Conservation (phyloP, 768 basidiomycete species). For the Collybia sp. region DNA sequence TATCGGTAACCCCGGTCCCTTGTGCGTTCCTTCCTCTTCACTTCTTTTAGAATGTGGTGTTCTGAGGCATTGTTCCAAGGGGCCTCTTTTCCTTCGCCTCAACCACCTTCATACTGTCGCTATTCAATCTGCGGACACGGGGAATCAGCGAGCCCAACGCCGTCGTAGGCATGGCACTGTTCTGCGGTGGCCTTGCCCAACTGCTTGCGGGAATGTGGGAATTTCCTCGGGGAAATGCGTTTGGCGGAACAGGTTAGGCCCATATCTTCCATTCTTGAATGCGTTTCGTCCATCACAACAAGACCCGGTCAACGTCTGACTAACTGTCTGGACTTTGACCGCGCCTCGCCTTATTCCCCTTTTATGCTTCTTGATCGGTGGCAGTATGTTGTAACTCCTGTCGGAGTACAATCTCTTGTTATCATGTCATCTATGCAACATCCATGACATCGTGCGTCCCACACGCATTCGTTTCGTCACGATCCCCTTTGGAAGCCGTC, state of each 20-base stretch:
- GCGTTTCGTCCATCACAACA: conserved; percentile 12
- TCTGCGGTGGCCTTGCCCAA: conserved; percentile 81
- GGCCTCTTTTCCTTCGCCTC: conserved; percentile 83
- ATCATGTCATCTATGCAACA: too few species aligned
- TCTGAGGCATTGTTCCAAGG: conserved; percentile 26
- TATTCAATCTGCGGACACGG: conserved; percentile 65
- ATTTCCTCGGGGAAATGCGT: conserved; percentile 63
- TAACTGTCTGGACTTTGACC: background rate
- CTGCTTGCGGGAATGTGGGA: conserved; percentile 91
- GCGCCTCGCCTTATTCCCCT: background rate
- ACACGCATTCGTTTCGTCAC: too few species aligned
- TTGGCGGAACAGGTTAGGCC: conserved; percentile 67
- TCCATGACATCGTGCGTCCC: too few species aligned
- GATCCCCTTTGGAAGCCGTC: too few species aligned
- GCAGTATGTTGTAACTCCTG: too few species aligned
- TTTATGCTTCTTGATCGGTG: too few species aligned
- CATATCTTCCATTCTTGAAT: conserved; percentile 41
- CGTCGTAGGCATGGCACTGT: conserved; percentile 83
- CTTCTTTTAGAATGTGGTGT: background rate
- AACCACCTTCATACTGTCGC: conserved; percentile 74
- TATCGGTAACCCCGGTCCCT: conserved; percentile 59
- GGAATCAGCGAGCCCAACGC: conserved; percentile 55
- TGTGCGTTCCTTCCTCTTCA: conserved; percentile 28
- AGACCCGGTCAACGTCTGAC: background rate
- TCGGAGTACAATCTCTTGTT: too few species aligned